Base-by-base conservation (phyloP, 129 eudicot genomes). In the Flaveria brownii region DNA sequence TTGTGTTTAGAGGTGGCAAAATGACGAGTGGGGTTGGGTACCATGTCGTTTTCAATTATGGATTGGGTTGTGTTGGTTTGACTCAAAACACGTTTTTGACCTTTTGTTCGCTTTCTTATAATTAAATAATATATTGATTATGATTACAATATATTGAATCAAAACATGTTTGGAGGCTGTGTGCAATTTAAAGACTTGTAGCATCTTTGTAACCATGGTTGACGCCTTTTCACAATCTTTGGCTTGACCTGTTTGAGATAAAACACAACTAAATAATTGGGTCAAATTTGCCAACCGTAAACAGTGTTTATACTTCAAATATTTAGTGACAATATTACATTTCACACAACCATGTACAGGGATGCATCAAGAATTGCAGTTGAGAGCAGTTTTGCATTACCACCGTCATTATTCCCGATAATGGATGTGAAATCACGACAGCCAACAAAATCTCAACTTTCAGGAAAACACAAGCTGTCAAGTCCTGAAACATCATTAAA, bases 381-480 rank as follows among this genome's bases (percentile, higher is more conserved):
- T 55, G 91, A 83, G 54, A 87, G 81, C 73, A 41, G 77, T 76
- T 66, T 74, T 47, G 72, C 78, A 12, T 85, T 87, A 72, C 88
- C 84, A 54, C 64, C 86, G 41, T 82, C 85, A 14, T 56, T 87
- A 28, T 80, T 82, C 49, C 77, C 82, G 55, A 7, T 49, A 23
- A 79, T 66, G 18, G 95, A 90, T 36, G 59, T 81, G 57, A 87
- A 82, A 42, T 78, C 83, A 14, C 79, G 79, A 2, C 49, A 77
- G 68, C 75, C 76, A 14, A 13, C 77, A 5, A 88, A 85, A 82
- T 72, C 84, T 39, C 89, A 81, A 47, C 7, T 62, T 16, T 43
- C 74, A 23, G 92, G 98, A 69, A 90, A 90, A 36, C 96, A 89
- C 77, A 87, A 84, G 86, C 81, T 80, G 28, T 70, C 82, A 4